Evolutionary conservation across 2,329 filamentous ascomycete genomes (phyloP).

Genomic region (Leptographium galeiforme): DNA sequence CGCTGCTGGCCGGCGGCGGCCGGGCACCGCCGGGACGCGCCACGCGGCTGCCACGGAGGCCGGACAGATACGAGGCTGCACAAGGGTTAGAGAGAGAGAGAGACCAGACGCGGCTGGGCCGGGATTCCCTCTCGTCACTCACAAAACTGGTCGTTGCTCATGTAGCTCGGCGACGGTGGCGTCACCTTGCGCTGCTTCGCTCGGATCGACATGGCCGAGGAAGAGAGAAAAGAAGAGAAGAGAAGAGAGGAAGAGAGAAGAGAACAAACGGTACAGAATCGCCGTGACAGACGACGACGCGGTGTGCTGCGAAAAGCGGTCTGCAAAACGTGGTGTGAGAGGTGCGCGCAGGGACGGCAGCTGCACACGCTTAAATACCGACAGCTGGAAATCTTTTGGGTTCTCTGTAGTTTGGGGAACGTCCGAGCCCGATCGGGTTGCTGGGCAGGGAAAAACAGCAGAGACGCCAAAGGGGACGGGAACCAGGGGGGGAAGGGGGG

Average conservation of each 20-base stretch:
- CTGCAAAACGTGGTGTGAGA: too few species aligned
- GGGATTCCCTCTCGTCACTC: conserved; percentile 16
- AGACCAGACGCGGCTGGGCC: neutral
- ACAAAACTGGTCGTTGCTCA: conserved; percentile 57
- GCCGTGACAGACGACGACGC: too few species aligned
- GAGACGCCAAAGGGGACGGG: neutral
- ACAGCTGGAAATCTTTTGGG: too few species aligned
- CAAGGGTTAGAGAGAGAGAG: neutral
- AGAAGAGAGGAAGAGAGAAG: neutral
- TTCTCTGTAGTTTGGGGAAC: neutral
- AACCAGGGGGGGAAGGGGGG: too few species aligned
- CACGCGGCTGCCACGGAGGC: conserved; percentile 54
- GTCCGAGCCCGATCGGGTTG: neutral
- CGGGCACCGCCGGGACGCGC: conserved; percentile 58
- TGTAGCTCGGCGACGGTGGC: conserved; percentile 49
- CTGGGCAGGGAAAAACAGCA: neutral
- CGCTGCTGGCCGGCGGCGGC: conserved; percentile 35
- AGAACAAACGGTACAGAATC: too few species aligned
- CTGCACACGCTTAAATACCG: too few species aligned
- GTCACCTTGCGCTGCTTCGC: conserved; percentile 36
- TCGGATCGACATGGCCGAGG: conserved; percentile 18
- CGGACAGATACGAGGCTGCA: conserved; percentile 55
- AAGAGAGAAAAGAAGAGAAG: neutral
- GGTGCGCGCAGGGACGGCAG: too few species aligned
- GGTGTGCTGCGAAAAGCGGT: too few species aligned